Evolutionary conservation across 2,329 filamentous ascomycete genomes (phyloP).

Genomic region (Ampelomyces quisqualis): DNA sequence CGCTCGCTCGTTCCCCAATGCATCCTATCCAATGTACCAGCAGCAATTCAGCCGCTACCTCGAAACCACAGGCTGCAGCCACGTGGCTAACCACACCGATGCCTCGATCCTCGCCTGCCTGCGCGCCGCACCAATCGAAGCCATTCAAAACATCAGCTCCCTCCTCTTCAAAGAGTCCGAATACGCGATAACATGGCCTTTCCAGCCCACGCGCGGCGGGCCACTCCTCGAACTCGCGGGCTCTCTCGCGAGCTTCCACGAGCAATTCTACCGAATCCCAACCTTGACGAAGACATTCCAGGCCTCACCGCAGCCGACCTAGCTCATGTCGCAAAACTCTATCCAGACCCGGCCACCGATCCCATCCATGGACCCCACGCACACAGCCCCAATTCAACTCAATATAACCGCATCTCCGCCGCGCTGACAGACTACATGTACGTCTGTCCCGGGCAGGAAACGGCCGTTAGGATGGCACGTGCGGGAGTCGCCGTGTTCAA

Average conservation of each 20-base stretch:
- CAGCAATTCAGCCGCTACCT: slow-evolving; percentile 26
- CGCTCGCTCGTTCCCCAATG: slow-evolving; percentile 29
- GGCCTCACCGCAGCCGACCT: slow-evolving; percentile 20
- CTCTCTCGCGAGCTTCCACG: slow-evolving; percentile 32
- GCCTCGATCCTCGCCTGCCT: slow-evolving; percentile 42
- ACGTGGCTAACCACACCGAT: slow-evolving; percentile 27
- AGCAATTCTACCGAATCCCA: slow-evolving; percentile 28
- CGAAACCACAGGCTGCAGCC: slow-evolving; percentile 17
- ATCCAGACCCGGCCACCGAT: slow-evolving; percentile 27
- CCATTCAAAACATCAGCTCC: slow-evolving; percentile 42
- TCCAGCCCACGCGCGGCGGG: slow-evolving; percentile 48
- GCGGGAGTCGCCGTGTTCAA: slow-evolving; percentile 37
- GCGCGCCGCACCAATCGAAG: slow-evolving; percentile 38
- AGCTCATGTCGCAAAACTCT: slow-evolving; percentile 18
- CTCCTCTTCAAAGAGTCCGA: slow-evolving; percentile 39
- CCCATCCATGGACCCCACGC: slow-evolving; percentile 35
- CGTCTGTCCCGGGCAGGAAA: slow-evolving; percentile 50
- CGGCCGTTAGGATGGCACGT: slow-evolving; percentile 42
- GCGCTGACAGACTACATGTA: slow-evolving; percentile 50
- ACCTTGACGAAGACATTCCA: slow-evolving; percentile 31
- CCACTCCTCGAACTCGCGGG: slow-evolving; percentile 49
- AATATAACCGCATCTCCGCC: slow-evolving; percentile 48
- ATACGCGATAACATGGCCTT: slow-evolving; percentile 49
- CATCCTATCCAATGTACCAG: slow-evolving; percentile 32
- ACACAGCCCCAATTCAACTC: slow-evolving; percentile 47